A percentile compares a stretch with the other conserved stretches of the same genome.
phyloP scores from a whole-genome alignment of 202 grass and related monocot species.

The Digitaria exilis region DNA sequence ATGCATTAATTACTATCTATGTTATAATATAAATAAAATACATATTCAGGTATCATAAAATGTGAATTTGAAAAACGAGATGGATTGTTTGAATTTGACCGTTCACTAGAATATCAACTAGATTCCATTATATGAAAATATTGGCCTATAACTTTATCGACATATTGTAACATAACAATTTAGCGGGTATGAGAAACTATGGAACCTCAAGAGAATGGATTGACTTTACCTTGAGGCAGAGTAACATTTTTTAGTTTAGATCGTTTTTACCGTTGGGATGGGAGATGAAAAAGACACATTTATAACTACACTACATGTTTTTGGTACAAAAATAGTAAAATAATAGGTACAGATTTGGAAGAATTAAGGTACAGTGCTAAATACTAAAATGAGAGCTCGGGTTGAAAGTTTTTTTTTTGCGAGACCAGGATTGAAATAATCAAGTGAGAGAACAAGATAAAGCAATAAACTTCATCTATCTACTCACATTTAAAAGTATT shows the following conservation, averaged over 20 bases:
- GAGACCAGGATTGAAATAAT: neutral
- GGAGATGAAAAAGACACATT: neutral
- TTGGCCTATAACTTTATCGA: neutral
- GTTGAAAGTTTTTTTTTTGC: no score
- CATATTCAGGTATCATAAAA: neutral
- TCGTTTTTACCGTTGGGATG: neutral
- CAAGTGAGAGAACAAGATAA: neutral
- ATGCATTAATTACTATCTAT: no score
- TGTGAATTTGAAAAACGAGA: neutral
- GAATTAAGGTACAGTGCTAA: neutral
- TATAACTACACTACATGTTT: neutral
- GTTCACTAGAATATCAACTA: neutral
- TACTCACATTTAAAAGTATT: neutral
- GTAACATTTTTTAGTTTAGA: neutral
- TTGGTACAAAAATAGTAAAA: neutral
- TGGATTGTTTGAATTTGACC: neutral
- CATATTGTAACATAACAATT: neutral
- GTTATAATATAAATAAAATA: neutral
- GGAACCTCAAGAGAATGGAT: neutral
- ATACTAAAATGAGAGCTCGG: no score
- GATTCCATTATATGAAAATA: neutral
- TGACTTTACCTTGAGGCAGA: neutral
- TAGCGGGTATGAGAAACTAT: neutral
- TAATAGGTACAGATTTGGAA: neutral
- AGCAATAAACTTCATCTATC: neutral